Evolutionary conservation across 1,139 yeast species (phyloP), one percentile per base, ranked within the genome.

Genomic region (Arxiozyma bovina): DNA sequence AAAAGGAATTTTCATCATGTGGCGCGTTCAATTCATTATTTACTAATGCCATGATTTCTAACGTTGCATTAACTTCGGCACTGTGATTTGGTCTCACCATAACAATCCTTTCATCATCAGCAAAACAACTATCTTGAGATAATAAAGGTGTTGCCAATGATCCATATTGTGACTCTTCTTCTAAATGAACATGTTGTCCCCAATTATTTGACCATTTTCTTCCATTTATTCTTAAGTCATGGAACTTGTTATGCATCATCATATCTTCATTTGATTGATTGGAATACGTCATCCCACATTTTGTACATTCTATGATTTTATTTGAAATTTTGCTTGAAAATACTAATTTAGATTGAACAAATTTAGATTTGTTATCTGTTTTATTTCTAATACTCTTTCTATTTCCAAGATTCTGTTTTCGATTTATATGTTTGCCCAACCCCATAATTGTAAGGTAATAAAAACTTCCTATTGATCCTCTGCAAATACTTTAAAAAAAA

Each of bases 11-110:
- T 55, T 68, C 71, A 57, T 68, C 65, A 38, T 61, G 63, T 12
- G 71, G 71, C 3, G 71, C 71, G 56, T 59, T 60, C 34, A 68
- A 53, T 53, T 67, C 70, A 22, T 64, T 58, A 53, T 68, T 68
- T 1, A 67, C 70, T n/a, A 63, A 50, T 1, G 58, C 52, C 63
- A 68, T 59, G 3, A 67, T 52, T 34, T 65, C 65, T 25, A 64
- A 38, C n/a, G 65, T 58, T 8, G 67, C 64, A 20, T 59, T 58
- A 6, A 66, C 67, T 53, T 68, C 71, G 15, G 52, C 50, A 11
- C 38, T 41, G 17, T 54, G 54, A 18, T 55, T 57, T 7, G 66
- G 61, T 50, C 64, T 59, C 27, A 66, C 53, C 60, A 58, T 58
- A 2, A 60, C 61, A 25, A 66, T 61, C 23, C 55, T 57, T 18